Evolutionary conservation across 2,329 filamentous ascomycete genomes (phyloP), one percentile per base, ranked within the genome.

Genomic region (Cordyceps farinosa): DNA sequence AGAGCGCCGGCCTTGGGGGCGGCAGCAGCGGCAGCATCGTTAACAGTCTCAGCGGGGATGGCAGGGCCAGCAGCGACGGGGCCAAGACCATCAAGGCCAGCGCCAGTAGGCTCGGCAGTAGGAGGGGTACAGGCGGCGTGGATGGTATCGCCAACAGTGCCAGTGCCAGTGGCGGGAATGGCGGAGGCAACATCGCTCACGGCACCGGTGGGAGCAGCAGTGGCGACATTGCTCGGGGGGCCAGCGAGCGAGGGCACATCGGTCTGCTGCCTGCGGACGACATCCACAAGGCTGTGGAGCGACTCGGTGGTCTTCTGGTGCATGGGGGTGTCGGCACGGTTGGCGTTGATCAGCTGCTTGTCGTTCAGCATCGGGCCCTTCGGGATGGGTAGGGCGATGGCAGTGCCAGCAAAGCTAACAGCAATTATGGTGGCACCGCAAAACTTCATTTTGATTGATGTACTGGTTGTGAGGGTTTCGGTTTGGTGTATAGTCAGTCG

Each of bases 401-500:
- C 36, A 45, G 6, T 50, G 52, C 61, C 53, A 32, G 60, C 60
- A 22, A 63, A 53, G 53, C 53, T 58, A 52, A 53, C 45, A 3
- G 45, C 32, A 27, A 58, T 48, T 38, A 63, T 10, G 32, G 53
- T 44, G 36, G 53, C 44, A 30, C 42, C 53, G 44, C 40, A 57
- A 36, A 58, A 57, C 53, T 58, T 63, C 61, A 63, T 63, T 4
- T 10, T 58, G 50, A 55, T 6, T 40, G 29, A 47, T 53, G 4
- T 29, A 11, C 44, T 22, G n/a, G 7, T 27, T 54, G 40, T 11
- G 22, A 15, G n/a, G 50, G 22, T 29, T 2, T 55, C 13, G 22
- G 36, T 40, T 52, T 2, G 34, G 48, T 13, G 47, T 42, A 45
- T 32, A 53, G 30, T 32, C 11, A 22, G 17, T 45, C 30, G 36